Evolutionary conservation across 148 eudicot genomes (phyloP), one percentile per base, ranked within the genome.

Genomic region (Bassia scoparia): DNA sequence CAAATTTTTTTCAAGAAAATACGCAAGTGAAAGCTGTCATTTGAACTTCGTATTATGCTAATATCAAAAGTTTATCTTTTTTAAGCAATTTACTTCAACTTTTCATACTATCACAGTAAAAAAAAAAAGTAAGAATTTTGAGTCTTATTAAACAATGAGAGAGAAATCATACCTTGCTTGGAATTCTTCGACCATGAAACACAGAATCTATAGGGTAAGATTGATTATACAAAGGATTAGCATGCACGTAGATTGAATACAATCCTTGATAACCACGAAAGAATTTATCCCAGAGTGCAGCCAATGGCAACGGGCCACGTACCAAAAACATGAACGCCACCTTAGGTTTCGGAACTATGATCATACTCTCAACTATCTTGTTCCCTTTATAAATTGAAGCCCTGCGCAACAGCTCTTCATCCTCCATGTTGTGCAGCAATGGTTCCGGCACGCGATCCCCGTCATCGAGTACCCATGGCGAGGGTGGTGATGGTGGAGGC

Each of bases 321-420:
- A 86, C 84, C 65, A 88, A 76, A 71, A 84, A 88, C 89, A 88
- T 70, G 63, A 88, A 88, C 4, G 89, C 92, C 31, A 88, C 61
- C 69, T 88, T 84, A 0, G 86, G 92, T 21, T 68, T 53, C 13
- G 52, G 44, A 34, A 67, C 52, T 13, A 72, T n/a, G n/a, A 74
- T 54, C n/a, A 37, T 35, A 20, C 65, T 20, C 71, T 12, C 15
- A 37, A 38, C 15, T 30, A 35, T 21, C 4, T 24, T 33, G 0
- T 66, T 20, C 16, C 30, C 58, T 23, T 48, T 69, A 13, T 77
- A 61, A 80, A 81, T 81, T 14, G 85, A 84, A 0, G 87, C 91
- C 55, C 58, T 59, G 83, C 77, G 79, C 34, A 84, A 35, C 81
- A 88, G 78, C 79, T 86, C 89, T 0, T 72, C 81, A 41, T 88